phyloP scores from a whole-genome alignment of 352 stramenopile genomes.

The Phytopythium boreale region DNA sequence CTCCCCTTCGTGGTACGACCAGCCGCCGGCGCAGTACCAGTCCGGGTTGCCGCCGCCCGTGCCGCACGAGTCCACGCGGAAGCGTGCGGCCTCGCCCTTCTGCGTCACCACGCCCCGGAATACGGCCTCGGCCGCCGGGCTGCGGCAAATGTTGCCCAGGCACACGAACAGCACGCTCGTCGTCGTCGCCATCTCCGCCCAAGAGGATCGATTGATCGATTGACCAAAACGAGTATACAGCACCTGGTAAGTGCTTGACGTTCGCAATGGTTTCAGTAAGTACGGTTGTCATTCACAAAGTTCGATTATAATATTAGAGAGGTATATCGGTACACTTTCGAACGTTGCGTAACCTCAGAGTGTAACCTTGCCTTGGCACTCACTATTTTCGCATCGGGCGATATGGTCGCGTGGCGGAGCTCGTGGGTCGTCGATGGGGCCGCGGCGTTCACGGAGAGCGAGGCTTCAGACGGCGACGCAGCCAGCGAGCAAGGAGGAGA shows the following conservation, averaged over 20 bases:
- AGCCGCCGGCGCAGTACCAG: slow-evolving; percentile 78
- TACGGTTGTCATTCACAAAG: no score
- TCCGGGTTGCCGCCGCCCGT: slow-evolving; percentile 76
- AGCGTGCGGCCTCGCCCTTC: slow-evolving; percentile 24
- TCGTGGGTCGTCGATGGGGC: not conserved
- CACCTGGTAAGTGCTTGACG: no score
- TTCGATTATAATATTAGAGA: no score
- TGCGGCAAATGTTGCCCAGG: slow-evolving; percentile 90
- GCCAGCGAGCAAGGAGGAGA: not conserved
- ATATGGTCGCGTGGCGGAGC: slow-evolving; percentile 3
- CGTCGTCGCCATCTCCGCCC: slow-evolving; percentile 1
- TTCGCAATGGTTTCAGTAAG: no score
- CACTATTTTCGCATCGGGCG: not conserved
- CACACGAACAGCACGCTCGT: slow-evolving; percentile 87
- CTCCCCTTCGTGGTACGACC: slow-evolving; percentile 89
- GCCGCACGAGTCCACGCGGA: slow-evolving; percentile 82
- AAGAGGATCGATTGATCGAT: no score
- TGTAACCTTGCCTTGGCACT: no score
- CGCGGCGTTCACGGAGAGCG: slow-evolving; percentile 2
- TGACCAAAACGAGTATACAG: no score
- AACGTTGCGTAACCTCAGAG: no score
- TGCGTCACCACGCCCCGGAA: slow-evolving; percentile 75
- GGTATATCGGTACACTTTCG: no score
- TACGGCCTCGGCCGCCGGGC: slow-evolving; percentile 74
- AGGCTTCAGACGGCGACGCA: not conserved